phyloP scores from a whole-genome alignment of 371 early-diverging fungal genomes.

The Mortierella polycephala region DNA sequence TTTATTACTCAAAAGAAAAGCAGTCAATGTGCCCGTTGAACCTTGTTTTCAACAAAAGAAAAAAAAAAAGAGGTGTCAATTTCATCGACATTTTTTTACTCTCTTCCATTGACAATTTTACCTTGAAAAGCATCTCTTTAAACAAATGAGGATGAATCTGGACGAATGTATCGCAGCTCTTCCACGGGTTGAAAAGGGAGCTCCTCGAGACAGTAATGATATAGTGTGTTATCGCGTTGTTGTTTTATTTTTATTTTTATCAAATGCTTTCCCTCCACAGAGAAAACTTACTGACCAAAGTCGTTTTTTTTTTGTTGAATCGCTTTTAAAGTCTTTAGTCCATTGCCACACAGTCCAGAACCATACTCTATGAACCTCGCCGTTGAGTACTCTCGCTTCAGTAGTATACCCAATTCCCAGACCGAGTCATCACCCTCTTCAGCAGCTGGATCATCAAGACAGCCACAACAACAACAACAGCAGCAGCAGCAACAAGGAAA shows the following conservation, averaged over 20 bases:
- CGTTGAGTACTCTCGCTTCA: constrained; percentile 31
- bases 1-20: too few species aligned
- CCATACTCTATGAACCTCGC: constrained; percentile 40
- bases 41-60: too few species aligned
- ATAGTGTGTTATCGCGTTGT: background rate
- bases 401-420: background rate
- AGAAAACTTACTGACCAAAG: background rate
- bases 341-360: constrained; percentile 21
- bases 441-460: background rate
- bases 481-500: constrained; percentile 3
- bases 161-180: constrained; percentile 45
- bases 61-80: too few species aligned
- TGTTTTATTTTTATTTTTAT: background rate
- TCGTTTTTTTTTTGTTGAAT: background rate
- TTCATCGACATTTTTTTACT: too few species aligned
- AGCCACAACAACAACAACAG: constrained; percentile 5
- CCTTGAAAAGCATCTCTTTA: too few species aligned
- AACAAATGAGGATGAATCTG: constrained; percentile 8
- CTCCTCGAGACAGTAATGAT: constrained; percentile 32
- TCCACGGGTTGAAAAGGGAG: constrained; percentile 32
- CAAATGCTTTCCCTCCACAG: background rate
- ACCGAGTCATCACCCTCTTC: background rate
- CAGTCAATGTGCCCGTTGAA: too few species aligned
- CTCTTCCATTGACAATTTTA: too few species aligned
- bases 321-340: constrained; percentile 28